These are phyloP conservation scores for Glycine latifolia DNA, from an alignment of 306 rosid species.

Conservation along the genomic window DNA sequence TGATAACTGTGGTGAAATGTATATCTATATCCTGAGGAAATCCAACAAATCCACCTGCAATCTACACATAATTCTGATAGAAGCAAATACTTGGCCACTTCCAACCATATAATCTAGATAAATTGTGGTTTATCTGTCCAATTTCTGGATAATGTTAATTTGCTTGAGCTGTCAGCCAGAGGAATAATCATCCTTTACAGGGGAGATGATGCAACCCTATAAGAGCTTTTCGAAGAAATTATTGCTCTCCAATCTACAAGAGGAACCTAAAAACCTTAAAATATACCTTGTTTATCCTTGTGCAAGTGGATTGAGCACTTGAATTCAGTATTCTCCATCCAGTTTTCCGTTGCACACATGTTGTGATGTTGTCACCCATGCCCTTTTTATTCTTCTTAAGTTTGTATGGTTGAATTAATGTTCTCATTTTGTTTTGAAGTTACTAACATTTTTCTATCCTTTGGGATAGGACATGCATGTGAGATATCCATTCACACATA, in stretches of 20 bases:
- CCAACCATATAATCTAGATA: background rate
- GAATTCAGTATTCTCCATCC: conserved; percentile 25
- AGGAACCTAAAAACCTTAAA: no score
- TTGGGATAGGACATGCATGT: conserved; percentile 3
- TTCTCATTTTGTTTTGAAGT: conserved; percentile 29
- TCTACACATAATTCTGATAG: background rate
- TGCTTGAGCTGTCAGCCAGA: conserved; percentile 24
- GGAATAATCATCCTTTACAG: conserved; percentile 23
- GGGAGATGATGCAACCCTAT: background rate
- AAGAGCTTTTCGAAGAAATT: no score
- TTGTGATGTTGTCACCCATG: conserved; percentile 5
- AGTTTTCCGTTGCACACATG: conserved; percentile 6
- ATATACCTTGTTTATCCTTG: background rate
- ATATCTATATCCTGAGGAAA: background rate
- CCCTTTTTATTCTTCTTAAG: conserved; percentile 14
- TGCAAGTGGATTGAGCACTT: background rate
- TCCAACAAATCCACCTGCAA: conserved; percentile 4
- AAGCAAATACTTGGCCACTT: conserved; percentile 21
- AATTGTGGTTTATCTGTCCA: conserved; percentile 24
- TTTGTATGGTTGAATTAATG: conserved; percentile 10
- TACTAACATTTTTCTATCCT: conserved; percentile 8
- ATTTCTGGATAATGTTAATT: background rate
- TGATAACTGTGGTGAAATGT: conserved; percentile 26
- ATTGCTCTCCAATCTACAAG: no score
- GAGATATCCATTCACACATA: conserved; percentile 20